Evolutionary conservation across 768 basidiomycete species (phyloP).

Genomic region (Suillus alpinus): DNA sequence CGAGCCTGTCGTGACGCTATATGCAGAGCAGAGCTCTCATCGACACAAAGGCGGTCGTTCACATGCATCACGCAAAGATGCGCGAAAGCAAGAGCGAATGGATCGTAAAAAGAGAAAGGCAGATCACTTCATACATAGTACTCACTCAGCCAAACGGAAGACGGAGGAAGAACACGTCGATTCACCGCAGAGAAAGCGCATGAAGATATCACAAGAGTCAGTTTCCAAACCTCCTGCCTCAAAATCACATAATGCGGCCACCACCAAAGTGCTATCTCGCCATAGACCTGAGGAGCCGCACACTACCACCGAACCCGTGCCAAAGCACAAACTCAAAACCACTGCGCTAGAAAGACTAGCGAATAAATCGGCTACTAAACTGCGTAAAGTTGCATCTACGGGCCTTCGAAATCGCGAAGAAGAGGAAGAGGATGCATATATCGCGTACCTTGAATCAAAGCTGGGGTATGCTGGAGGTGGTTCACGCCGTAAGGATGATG

Average conservation of each 20-base stretch:
- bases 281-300: neutral
- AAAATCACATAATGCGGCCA: too few species aligned
- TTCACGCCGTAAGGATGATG: constrained; percentile 45
- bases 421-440: constrained; percentile 79
- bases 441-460: constrained; percentile 77
- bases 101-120: constrained; percentile 64
- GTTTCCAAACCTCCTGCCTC: neutral
- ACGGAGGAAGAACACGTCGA: constrained; percentile 45
- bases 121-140: constrained; percentile 41
- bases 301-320: neutral
- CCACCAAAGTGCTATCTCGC: neutral
- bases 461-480: constrained; percentile 52
- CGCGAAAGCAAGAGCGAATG: constrained; percentile 59
- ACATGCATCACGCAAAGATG: constrained; percentile 52
- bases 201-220: constrained; percentile 40
- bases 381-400: constrained; percentile 1
- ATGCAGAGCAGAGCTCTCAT: constrained; percentile 5
- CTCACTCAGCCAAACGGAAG: constrained; percentile 33
- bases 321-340: constrained; percentile 13
- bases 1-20: neutral
- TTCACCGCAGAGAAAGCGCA: constrained; percentile 36
- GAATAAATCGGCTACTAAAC: constrained; percentile 13
- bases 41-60: constrained; percentile 7
- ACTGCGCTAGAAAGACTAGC: constrained; percentile 37
- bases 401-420: constrained; percentile 40